phyloP scores from a whole-genome alignment of 2,329 filamentous ascomycete genomes.

The Cordyceps pruinosa region DNA sequence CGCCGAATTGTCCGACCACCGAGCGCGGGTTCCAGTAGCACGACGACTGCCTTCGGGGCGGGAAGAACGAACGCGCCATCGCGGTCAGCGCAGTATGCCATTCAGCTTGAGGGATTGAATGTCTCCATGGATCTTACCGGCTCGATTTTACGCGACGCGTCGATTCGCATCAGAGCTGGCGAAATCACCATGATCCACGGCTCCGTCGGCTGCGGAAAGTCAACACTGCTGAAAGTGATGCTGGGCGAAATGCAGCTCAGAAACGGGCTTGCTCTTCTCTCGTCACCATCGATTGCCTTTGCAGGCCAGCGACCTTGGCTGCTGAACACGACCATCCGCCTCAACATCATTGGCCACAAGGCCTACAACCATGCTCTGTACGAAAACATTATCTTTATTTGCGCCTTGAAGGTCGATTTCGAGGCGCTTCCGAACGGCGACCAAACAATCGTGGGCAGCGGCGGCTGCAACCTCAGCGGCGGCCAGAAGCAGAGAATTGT shows the following conservation, averaged over 20 bases:
- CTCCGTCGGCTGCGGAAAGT: constrained; percentile 5
- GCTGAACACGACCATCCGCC: constrained; percentile 31
- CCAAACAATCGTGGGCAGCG: neutral
- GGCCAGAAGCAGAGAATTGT: constrained; percentile 6
- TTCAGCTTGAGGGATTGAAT: neutral
- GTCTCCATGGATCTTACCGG: neutral
- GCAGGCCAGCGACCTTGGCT: constrained; percentile 33
- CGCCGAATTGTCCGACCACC: neutral
- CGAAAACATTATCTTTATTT: neutral
- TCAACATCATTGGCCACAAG: constrained; percentile 30
- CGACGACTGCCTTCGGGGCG: neutral
- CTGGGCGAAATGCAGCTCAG: neutral
- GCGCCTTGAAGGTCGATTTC: neutral
- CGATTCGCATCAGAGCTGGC: neutral
- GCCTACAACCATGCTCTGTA: neutral
- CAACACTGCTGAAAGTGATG: neutral
- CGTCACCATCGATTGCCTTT: constrained; percentile 10
- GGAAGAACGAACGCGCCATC: neutral
- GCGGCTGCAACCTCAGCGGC: neutral
- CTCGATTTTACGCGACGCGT: neutral
- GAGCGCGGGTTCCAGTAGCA: neutral
- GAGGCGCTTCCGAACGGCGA: neutral
- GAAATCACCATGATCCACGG: neutral
- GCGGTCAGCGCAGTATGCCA: neutral
- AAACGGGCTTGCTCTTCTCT: neutral